Evolutionary conservation across 176 grass and related monocot genomes (phyloP).

Genomic region (Eleusine coracana): DNA sequence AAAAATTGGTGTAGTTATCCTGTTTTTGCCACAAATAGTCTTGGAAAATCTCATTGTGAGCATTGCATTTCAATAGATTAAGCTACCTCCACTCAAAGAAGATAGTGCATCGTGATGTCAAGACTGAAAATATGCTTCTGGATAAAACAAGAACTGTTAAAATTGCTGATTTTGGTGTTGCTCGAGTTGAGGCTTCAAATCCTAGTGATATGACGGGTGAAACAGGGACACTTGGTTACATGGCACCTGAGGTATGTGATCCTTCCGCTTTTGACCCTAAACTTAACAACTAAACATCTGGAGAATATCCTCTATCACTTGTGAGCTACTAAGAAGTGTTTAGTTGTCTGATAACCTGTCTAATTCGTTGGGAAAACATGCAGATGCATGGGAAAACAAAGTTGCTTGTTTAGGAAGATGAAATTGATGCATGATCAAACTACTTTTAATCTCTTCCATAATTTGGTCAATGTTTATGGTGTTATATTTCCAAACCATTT

Average conservation of each 20-base stretch:
- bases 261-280: not conserved
- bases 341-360: too few relatives aligned
- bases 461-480: not conserved
- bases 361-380: too few relatives aligned
- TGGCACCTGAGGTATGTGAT: slow-evolving; percentile 94
- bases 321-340: not conserved
- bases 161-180: slow-evolving; percentile 99
- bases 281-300: not conserved
- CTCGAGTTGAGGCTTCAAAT: slow-evolving; percentile 98
- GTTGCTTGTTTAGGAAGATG: slow-evolving; percentile 6
- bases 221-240: slow-evolving; percentile 99
- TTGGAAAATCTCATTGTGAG: slow-evolving; percentile 13
- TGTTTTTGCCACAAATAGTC: slow-evolving; percentile 22
- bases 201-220: slow-evolving; percentile 98
- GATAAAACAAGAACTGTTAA: slow-evolving; percentile 92
- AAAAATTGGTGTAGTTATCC: slow-evolving; percentile 5
- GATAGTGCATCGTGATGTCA: slow-evolving; percentile 96
- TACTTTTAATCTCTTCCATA: not conserved
- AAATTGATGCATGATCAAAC: not conserved
- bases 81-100: slow-evolving; percentile 98
- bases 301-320: not conserved
- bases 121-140: slow-evolving; percentile 99
- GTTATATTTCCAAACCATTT: not conserved
- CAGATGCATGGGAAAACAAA: not conserved
- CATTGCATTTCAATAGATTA: slow-evolving; percentile 54